Evolutionary conservation across 2,329 filamentous ascomycete genomes (phyloP).

Genomic region (Xylaria hypoxylon): DNA sequence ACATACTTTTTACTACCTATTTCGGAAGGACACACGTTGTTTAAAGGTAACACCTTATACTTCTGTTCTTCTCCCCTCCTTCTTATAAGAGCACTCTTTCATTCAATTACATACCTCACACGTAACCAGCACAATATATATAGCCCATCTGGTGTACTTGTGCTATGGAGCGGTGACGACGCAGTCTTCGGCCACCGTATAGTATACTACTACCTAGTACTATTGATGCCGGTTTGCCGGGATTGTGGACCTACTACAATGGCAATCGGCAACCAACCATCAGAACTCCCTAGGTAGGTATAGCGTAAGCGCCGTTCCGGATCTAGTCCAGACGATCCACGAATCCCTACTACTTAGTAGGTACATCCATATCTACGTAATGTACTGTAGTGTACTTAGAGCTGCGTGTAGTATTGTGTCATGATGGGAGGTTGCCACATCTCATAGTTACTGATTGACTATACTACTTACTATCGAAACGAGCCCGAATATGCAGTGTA

Average conservation of each 20-base stretch:
- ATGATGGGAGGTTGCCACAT: too few relatives aligned
- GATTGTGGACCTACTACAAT: constrained; percentile 12
- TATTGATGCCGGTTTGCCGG: constrained; percentile 36
- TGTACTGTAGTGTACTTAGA: too few relatives aligned
- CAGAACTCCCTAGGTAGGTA: neutral
- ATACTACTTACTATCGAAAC: too few relatives aligned
- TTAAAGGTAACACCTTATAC: too few relatives aligned
- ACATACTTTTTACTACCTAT: too few relatives aligned
- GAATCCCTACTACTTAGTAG: neutral
- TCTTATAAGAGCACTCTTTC: neutral
- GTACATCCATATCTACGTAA: neutral
- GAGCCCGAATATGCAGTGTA: neutral
- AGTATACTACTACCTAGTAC: neutral
- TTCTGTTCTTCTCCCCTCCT: too few relatives aligned
- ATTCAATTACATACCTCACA: neutral
- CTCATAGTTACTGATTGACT: too few relatives aligned
- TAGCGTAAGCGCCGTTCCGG: constrained; percentile 29
- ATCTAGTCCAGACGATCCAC: neutral
- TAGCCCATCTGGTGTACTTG: neutral
- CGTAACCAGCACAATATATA: neutral
- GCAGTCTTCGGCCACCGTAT: constrained; percentile 14
- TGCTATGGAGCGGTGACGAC: constrained; percentile 15
- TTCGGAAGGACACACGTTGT: too few relatives aligned
- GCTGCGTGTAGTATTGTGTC: too few relatives aligned
- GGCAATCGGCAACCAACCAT: constrained; percentile 10